phyloP scores from a whole-genome alignment of 345 rosid species.

The Sonneratia caseolaris region DNA sequence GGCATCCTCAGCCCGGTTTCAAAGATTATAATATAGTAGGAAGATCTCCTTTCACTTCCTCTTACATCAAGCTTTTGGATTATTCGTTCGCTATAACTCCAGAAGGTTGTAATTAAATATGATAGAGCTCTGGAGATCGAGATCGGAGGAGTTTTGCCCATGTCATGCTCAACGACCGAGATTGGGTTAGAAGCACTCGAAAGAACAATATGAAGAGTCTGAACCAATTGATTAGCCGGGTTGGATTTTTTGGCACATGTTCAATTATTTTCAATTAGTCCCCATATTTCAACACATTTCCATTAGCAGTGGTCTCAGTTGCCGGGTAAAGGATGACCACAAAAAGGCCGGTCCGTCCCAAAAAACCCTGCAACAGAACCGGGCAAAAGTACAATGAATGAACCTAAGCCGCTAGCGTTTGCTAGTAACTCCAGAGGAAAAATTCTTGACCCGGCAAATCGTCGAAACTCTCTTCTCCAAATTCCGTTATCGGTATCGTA shows the following conservation, averaged over 20 bases:
- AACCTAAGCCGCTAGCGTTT: not conserved
- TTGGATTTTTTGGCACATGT: not conserved
- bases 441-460: slow-evolving; percentile 5
- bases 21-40: not conserved
- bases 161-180: no score
- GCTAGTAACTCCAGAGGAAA: slow-evolving; percentile 11
- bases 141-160: no score
- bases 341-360: slow-evolving; percentile 2
- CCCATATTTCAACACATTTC: not conserved
- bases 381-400: not conserved
- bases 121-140: no score
- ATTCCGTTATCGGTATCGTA: not conserved
- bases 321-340: not conserved
- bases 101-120: no score
- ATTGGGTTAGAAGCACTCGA: no score
- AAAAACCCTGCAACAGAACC: not conserved
- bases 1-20: no score
- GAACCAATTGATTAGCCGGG: not conserved
- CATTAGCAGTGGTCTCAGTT: not conserved
- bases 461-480: slow-evolving; percentile 5
- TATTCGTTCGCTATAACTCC: no score
- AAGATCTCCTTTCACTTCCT: not conserved
- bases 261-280: no score
- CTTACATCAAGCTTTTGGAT: not conserved
- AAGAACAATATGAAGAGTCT: no score